Evolutionary conservation across 257 asterid species (phyloP), one percentile per base, ranked within the genome.

Genomic region (Plantago major): DNA sequence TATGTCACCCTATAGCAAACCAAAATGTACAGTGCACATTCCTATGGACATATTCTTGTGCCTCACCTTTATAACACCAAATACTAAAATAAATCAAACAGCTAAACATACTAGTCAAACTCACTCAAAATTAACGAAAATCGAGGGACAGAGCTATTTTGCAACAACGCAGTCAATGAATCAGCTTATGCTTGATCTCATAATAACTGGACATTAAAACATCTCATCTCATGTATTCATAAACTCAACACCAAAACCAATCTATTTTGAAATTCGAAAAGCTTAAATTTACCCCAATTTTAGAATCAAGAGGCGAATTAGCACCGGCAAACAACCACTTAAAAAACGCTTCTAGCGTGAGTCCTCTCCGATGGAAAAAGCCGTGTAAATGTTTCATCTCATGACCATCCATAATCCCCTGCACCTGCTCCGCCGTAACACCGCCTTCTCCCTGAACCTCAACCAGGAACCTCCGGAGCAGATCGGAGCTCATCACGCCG

Each of bases 371-470:
- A 22, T 82, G 76, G 16, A 81, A 85, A 65, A 87, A 82, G 26
- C 78, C 48, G 64, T 71, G 69, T 28, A 81, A 78, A 64, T 76
- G 84, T 22, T 67, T 80, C n/a, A 52, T 67, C 53, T 77, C 79
- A 38, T 69, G 62, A 22, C 76, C 72, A 68, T 81, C 80, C 7
- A 85, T 15, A 30, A 83, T 60, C 9, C 75, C 71, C 58, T 81
- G 86, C 5, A 89, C 96, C 28, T 78, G 80, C 51, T 75, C 89
- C 67, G 68, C 50, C 1, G 85, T 86, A 5, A 86, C 84, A 46
- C 60, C 70, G 54, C 50, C 57, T 73, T 89, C 83, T n/a, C 76
- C 79, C 72, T 89, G 96, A 22, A 80, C 73, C 71, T 84, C 95
- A 51, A 78, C 75, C 80, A 89, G 65, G 67, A 89, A 86, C 52